phyloP scores from a whole-genome alignment of 2,329 filamentous ascomycete genomes.

The Nemania diffusa region DNA sequence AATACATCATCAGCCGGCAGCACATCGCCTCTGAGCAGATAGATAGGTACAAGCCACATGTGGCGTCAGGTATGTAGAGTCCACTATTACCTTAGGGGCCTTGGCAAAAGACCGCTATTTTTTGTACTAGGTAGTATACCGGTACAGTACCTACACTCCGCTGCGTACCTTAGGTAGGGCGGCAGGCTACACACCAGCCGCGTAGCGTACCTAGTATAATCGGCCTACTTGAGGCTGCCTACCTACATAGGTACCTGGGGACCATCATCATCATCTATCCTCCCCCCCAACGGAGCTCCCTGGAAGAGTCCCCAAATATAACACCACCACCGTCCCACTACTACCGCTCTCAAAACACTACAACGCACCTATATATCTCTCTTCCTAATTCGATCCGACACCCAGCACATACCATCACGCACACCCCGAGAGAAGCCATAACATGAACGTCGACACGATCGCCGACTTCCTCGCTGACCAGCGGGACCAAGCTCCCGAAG shows the following conservation, averaged over 20 bases:
- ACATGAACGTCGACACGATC: conserved; percentile 88
- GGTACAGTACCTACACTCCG: background rate
- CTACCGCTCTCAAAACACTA: background rate
- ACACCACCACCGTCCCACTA: conserved; percentile 25
- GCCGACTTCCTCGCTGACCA: conserved; percentile 91
- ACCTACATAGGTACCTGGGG: background rate
- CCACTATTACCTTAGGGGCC: background rate
- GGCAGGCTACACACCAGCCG: conserved; percentile 58
- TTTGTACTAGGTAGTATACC: too few species aligned
- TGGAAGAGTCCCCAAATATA: conserved; percentile 10
- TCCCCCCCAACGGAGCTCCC: conserved; percentile 36
- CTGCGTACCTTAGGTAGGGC: background rate
- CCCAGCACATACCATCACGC: background rate
- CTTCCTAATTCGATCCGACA: background rate
- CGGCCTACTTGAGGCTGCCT: conserved; percentile 33
- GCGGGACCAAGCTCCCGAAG: conserved; percentile 86
- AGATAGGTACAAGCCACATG: background rate
- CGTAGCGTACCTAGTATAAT: too few species aligned
- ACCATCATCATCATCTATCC: conserved; percentile 27
- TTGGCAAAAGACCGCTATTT: background rate
- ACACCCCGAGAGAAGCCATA: conserved; percentile 26
- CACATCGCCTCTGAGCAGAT: background rate
- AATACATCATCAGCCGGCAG: conserved; percentile 16
- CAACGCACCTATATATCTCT: background rate
- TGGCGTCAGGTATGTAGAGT: conserved; percentile 7